Evolutionary conservation across 371 early-diverging fungal genomes (phyloP).

Genomic region (Mortierella sp.): DNA sequence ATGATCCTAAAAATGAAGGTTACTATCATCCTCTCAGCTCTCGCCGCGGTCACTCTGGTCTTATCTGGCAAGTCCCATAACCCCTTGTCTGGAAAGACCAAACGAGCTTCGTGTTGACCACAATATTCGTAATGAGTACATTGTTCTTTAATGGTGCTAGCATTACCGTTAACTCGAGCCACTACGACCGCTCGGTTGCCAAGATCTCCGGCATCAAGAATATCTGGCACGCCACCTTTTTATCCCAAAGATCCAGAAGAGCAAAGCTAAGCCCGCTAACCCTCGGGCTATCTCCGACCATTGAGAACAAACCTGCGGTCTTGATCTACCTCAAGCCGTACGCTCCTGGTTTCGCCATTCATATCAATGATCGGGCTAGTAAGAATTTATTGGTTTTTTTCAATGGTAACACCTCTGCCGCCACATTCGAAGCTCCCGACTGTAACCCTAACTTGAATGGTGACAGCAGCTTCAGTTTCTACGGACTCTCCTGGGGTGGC

Average conservation of each 20-base stretch:
- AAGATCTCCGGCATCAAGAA: conserved; percentile 56
- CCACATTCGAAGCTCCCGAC: too few species aligned
- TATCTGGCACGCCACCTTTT: conserved; percentile 50
- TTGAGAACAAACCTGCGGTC: too few species aligned
- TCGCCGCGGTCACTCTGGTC: conserved; percentile 49
- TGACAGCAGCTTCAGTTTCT: too few species aligned
- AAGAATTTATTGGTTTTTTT: too few species aligned
- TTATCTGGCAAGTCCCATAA: conserved; percentile 44
- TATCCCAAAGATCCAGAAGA: conserved; percentile 18
- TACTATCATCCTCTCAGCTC: conserved; percentile 36
- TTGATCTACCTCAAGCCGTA: too few species aligned
- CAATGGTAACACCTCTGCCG: too few species aligned
- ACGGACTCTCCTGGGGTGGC: too few species aligned
- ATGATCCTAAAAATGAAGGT: conserved; percentile 50
- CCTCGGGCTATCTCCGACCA: conserved; percentile 54
- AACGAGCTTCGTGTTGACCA: too few species aligned
- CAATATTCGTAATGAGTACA: conserved; percentile 27
- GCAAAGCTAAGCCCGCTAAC: conserved; percentile 38
- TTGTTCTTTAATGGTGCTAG: conserved; percentile 53
- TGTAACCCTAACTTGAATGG: too few species aligned
- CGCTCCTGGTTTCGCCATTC: too few species aligned
- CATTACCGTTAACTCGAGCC: conserved; percentile 41
- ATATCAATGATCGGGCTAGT: too few species aligned
- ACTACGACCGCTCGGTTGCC: conserved; percentile 27
- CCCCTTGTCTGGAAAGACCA: neutral